Evolutionary conservation across 2,329 filamentous ascomycete species (phyloP), one percentile per base, ranked within the genome.

Genomic region (Talaromyces sp.): DNA sequence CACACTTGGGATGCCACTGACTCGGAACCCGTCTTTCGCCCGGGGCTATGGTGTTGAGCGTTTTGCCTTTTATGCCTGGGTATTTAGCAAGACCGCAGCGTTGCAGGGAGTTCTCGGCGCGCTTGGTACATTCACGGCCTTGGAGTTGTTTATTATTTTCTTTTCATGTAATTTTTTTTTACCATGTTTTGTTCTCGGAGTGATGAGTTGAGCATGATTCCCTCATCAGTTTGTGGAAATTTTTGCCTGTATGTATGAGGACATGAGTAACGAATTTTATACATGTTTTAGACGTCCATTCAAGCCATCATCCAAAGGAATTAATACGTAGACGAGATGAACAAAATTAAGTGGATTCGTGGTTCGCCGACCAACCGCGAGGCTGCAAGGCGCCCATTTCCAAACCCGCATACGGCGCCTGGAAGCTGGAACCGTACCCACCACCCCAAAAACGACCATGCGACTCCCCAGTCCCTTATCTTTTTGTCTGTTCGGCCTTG

Each of bases 201-300:
- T 27, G 50, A 53, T 53, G 50, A 16, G 50, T 53, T 53, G 23
- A n/a, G 7, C 16, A 53, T 53, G 50, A 53, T 53, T 53, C 50
- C 27, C 50, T 28, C 50, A 51, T 51, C 28, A 47, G 42, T 47
- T 51, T 52, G 47, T 50, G 47, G 34, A 44, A 42, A 55, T 55
- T 56, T 16, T 34, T 58, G 57, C 57, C 56, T 64, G 61, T 61
- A 57, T 64, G 61, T 64, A 64, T 56, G 61, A 61, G 57, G 60
- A 64, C 60, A 59, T 57, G 57, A 62, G 53, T 64, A 57, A 64
- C 58, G 63, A 64, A 42, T 56, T 55, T 57, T 57, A 58, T 52
- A 23, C n/a, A 54, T 44, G 47, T 60, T 52, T 33, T 60, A 53
- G 33, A 57, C 4, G 58, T 47, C n/a, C 12, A 8, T 18, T 40